phyloP scores from a whole-genome alignment of 768 basidiomycete genomes.

The Russula griseocarnosa region DNA sequence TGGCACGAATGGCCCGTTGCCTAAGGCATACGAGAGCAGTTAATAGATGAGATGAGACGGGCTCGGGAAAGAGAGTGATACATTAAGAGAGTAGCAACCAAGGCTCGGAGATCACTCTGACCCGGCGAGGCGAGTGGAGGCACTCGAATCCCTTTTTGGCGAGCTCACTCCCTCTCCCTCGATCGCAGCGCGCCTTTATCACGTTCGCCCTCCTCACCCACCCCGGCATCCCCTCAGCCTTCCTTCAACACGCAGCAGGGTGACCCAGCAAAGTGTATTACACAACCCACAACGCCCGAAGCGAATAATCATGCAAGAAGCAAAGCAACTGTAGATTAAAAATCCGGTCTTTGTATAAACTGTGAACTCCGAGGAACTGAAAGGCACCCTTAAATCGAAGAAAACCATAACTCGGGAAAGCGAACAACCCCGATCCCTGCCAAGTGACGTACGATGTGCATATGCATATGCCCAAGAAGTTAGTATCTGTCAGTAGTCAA shows the following conservation, averaged over 20 bases:
- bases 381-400: slow-evolving; percentile 1
- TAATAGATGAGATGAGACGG: slow-evolving; percentile 18
- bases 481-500: slow-evolving; percentile 8
- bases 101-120: not conserved
- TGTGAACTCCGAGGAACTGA: slow-evolving; percentile 2
- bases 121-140: not conserved
- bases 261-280: slow-evolving; percentile 13
- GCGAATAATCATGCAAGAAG: slow-evolving; percentile 9
- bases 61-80: slow-evolving; percentile 13
- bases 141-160: not conserved
- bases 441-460: not conserved
- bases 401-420: not conserved
- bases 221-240: not conserved
- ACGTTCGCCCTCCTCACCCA: not conserved
- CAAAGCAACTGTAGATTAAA: slow-evolving; percentile 8
- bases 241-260: not conserved
- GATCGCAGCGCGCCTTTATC: no score
- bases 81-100: slow-evolving; percentile 1
- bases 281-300: slow-evolving; percentile 12
- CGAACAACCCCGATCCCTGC: not conserved
- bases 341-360: slow-evolving; percentile 15
- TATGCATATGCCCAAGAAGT: slow-evolving; percentile 10
- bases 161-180: not conserved
- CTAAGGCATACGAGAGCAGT: slow-evolving; percentile 27
- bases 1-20: slow-evolving; percentile 40